Evolutionary conservation across 2,329 filamentous ascomycete genomes (phyloP).

Genomic region (Fusarium subtropicale): DNA sequence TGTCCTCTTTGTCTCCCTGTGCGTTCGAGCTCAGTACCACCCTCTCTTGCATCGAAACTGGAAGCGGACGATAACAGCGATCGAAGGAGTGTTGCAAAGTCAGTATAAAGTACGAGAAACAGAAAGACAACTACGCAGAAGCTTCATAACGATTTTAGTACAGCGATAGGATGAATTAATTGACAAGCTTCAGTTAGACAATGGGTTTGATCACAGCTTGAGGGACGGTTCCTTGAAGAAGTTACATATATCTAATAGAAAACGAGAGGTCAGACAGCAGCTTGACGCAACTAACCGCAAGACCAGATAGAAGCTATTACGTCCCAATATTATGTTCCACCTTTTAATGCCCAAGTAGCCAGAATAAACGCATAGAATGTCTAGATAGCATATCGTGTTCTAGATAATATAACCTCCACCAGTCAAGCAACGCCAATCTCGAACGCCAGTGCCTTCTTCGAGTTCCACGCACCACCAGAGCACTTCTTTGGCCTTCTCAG

Average conservation of each 20-base stretch:
- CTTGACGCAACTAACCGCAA: not conserved
- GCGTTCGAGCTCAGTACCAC: not conserved
- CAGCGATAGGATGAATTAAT: not conserved
- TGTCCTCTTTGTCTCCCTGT: not conserved
- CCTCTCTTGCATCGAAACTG: not conserved
- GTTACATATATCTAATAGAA: constrained; percentile 16
- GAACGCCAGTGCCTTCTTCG: constrained; percentile 84
- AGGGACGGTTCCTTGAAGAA: not conserved
- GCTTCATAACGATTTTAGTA: not conserved
- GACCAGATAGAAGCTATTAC: not conserved
- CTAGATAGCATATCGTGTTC: not conserved
- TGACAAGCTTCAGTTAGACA: not conserved
- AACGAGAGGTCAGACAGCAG: not conserved
- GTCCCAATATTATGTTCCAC: constrained; percentile 4
- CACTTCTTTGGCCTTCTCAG: constrained; percentile 89
- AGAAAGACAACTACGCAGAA: no score
- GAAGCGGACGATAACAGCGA: no score
- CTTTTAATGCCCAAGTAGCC: constrained; percentile 6
- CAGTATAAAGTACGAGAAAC: no score
- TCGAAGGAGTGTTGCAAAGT: no score
- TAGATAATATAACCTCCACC: constrained; percentile 71
- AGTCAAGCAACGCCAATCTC: constrained; percentile 80
- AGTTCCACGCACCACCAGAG: constrained; percentile 98
- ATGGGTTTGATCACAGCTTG: not conserved
- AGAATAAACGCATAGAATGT: not conserved